Evolutionary conservation across 495 filamentous ascomycete genomes (phyloP), one percentile per base, ranked within the genome.

Genomic region (Penicillium turbatum): DNA sequence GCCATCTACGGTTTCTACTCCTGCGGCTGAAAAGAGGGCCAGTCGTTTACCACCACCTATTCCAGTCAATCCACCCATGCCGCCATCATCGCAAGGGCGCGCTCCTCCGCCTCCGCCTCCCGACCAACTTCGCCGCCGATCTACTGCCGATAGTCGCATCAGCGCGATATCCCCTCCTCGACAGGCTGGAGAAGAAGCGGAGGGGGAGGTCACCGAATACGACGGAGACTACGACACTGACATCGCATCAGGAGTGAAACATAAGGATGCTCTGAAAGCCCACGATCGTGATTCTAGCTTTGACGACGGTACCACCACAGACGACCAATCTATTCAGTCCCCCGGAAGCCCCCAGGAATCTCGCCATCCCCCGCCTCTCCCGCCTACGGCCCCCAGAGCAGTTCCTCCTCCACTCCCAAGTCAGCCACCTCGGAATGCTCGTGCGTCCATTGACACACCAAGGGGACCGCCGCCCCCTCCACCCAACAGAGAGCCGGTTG

Each of bases 141-240:
- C 82, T 3, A 87, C 86, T 17, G 75, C 76, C 36, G 81, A 90
- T 54, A 73, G 70, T 48, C 69, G 77, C 15, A 48, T 29, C 10
- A 73, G 67, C 53, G 57, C 61, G 40, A 66, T 68, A 13, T 59
- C 73, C 21, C 51, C 66, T 62, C 69, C 70, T 51, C 72, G 71
- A 19, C 67, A 72, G 49, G 68, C 69, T 21, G 72, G 77, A 35
- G 80, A 83, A 27, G 86, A 89, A 36, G 87, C 80, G 15, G 89
- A 83, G 54, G 88, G 92, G 38, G 91, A 93, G 64, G 76, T 89
- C 32, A 95, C 89, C 2, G 93, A 97, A 68, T 97, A 97, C 65
- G 93, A 98, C 67, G 93, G 92, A 16, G 93, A 97, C 64, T 97
- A 98, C 66, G 93, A 97, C 60, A 98, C 93, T 35, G 93, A 97